Conservation (phyloP, 106 monocot genomes). For the Triglochin maritima region DNA sequence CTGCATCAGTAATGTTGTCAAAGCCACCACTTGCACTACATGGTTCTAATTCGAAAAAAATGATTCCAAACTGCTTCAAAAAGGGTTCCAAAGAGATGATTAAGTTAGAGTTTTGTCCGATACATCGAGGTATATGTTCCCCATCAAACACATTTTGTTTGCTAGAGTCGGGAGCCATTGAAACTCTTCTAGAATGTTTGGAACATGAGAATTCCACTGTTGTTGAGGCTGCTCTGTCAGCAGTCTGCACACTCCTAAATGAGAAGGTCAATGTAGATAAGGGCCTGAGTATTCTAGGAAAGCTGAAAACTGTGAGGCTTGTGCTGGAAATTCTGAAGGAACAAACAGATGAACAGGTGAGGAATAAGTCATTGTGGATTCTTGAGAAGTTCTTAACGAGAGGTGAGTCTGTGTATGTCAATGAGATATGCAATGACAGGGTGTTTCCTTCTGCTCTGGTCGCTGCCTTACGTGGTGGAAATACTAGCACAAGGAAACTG, state of each 20-base stretch:
- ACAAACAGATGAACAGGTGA: conserved; percentile 21
- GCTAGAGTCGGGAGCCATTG: conserved; percentile 31
- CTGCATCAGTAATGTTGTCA: conserved; percentile 32
- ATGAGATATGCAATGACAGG: conserved; percentile 24
- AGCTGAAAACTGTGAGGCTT: conserved; percentile 15
- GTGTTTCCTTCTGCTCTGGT: conserved; percentile 26
- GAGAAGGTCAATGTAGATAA: conserved; percentile 35
- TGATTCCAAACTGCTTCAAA: conserved; percentile 11
- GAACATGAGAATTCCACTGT: conserved; percentile 33
- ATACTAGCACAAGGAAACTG: conserved; percentile 16
- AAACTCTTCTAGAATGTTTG: conserved; percentile 35
- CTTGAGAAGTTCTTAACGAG: conserved; percentile 42
- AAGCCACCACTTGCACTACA: conserved; percentile 2
- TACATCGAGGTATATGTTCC: conserved; percentile 47
- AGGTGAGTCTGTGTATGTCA: conserved; percentile 17
- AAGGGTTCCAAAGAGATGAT: neutral
- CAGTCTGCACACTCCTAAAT: conserved; percentile 47
- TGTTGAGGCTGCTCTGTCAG: conserved; percentile 43
- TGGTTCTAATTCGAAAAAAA: conserved; percentile 7
- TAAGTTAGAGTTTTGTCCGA: conserved; percentile 21
- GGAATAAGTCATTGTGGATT: conserved; percentile 37
- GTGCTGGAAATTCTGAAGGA: conserved; percentile 30
- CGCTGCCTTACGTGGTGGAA: conserved; percentile 30
- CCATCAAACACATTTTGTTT: conserved; percentile 42
- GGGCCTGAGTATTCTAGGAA: conserved; percentile 22